Evolutionary conservation across 2,329 filamentous ascomycete genomes (phyloP).

Genomic region (Colletotrichum sp.): DNA sequence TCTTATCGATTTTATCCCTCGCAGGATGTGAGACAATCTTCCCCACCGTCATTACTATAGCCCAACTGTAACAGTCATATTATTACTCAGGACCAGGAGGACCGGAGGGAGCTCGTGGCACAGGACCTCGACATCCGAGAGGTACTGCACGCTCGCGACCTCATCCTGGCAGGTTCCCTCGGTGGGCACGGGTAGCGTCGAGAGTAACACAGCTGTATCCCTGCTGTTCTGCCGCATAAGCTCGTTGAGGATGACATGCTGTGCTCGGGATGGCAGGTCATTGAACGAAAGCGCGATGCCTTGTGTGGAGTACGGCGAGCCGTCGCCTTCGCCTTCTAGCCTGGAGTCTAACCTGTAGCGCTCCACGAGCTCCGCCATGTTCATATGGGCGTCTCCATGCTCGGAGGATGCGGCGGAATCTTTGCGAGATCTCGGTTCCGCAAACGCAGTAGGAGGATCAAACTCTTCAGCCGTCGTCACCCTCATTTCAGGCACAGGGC

Average conservation of each 20-base stretch:
- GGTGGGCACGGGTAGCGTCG: slow-evolving; percentile 80
- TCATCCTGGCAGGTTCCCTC: slow-evolving; percentile 78
- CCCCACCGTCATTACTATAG: slow-evolving; percentile 36
- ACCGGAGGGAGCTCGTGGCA: slow-evolving; percentile 79
- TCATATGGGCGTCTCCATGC: slow-evolving; percentile 41
- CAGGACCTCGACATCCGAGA: slow-evolving; percentile 79
- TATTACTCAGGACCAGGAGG: slow-evolving; percentile 83
- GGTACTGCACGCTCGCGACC: slow-evolving; percentile 72
- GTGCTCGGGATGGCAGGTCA: slow-evolving; percentile 81
- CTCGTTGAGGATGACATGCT: slow-evolving; percentile 88
- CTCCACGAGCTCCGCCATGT: slow-evolving; percentile 49
- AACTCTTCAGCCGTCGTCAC: slow-evolving; percentile 59
- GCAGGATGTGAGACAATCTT: slow-evolving; percentile 8
- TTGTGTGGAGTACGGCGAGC: slow-evolving; percentile 61
- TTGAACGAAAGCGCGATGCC: slow-evolving; percentile 81
- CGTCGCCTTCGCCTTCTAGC: slow-evolving; percentile 27
- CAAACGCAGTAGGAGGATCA: slow-evolving; percentile 69
- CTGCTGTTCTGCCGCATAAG: slow-evolving; percentile 72
- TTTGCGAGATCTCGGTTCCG: slow-evolving; percentile 46
- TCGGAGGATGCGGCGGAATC: slow-evolving; percentile 38
- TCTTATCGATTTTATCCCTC: slow-evolving; percentile 12
- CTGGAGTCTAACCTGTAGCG: slow-evolving; percentile 37
- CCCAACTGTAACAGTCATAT: slow-evolving; percentile 86
- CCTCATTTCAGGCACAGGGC: slow-evolving; percentile 65
- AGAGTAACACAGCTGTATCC: slow-evolving; percentile 80